Evolutionary conservation across 2,329 filamentous ascomycete species (phyloP).

Genomic region (Herpotrichia juniperi): DNA sequence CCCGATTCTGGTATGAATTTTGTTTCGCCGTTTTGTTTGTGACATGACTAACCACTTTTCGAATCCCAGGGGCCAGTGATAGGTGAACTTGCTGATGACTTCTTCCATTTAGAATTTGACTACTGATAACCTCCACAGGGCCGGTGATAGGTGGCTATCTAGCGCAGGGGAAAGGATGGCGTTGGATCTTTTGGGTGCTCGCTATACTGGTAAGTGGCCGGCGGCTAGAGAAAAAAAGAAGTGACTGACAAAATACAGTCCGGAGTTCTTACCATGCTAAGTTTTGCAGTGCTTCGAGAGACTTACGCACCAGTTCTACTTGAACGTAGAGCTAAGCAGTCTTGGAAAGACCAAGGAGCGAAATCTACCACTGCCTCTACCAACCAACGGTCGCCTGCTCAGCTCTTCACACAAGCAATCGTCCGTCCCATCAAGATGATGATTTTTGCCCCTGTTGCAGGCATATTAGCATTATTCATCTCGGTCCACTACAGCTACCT

Average conservation of each 20-base stretch:
- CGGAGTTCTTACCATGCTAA: not conserved
- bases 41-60: no score
- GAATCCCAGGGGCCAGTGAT: no score
- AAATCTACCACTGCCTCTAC: slow-evolving; percentile 7
- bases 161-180: not conserved
- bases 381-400: not conserved
- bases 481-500: slow-evolving; percentile 42
- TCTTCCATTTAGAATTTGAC: no score
- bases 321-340: slow-evolving; percentile 35
- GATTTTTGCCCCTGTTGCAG: slow-evolving; percentile 49
- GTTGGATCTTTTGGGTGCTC: not conserved
- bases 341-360: slow-evolving; percentile 24
- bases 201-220: not conserved
- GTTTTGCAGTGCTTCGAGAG: slow-evolving; percentile 8
- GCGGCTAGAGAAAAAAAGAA: not conserved
- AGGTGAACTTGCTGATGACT: no score
- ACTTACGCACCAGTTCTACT: slow-evolving; percentile 41
- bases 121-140: no score
- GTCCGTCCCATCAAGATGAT: slow-evolving; percentile 60
- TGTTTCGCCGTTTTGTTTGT: no score
- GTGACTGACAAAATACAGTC: not conserved
- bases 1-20: not conserved
- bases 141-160: not conserved
- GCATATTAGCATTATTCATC: slow-evolving; percentile 13
- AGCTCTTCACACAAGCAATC: slow-evolving; percentile 29